Percentiles rank a stretch among this genome's conserved stretches.
These are phyloP conservation scores for Kazachstania kunashirensis DNA, from an alignment of 805 yeast species.

Conservation along the genomic window DNA sequence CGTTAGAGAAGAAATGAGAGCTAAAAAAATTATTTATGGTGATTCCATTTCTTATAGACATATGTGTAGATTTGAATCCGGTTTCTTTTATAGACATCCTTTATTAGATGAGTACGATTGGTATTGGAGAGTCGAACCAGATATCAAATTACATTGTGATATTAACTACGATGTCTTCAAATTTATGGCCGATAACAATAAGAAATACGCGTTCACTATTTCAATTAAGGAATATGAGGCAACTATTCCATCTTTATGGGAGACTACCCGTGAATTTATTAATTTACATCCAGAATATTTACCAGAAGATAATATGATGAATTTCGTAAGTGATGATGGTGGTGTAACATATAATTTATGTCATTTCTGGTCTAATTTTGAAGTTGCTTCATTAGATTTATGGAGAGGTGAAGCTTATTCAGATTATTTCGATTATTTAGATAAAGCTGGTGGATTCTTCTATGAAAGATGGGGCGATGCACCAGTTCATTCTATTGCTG, in stretches of 20 bases:
- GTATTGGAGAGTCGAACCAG: conserved; percentile 95
- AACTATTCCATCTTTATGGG: conserved; percentile 73
- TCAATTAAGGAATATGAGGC: conserved; percentile 63
- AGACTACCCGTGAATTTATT: conserved; percentile 53
- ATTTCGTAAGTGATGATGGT: conserved; percentile 61
- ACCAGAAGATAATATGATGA: conserved; percentile 53
- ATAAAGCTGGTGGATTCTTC: conserved; percentile 81
- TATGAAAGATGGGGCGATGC: conserved; percentile 95
- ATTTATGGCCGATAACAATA: conserved; percentile 68
- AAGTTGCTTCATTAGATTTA: conserved; percentile 62
- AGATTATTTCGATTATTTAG: conserved; percentile 64
- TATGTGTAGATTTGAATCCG: conserved; percentile 89
- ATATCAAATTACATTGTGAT: conserved; percentile 71
- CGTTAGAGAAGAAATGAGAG: conserved; percentile 44
- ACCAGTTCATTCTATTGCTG: conserved; percentile 85
- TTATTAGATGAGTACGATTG: conserved; percentile 68
- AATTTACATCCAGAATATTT: conserved; percentile 49
- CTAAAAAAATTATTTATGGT: conserved; percentile 49
- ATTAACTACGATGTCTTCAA: conserved; percentile 71
- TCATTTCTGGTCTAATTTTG: conserved; percentile 90
- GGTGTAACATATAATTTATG: conserved; percentile 70
- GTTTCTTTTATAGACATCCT: conserved; percentile 77
- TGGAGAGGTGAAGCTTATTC: conserved; percentile 67
- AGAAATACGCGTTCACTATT: conserved; percentile 69
- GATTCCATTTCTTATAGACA: conserved; percentile 66